Conservation (phyloP, 2,329 filamentous ascomycete genomes). For the Paramyrothecium sp. region DNA sequence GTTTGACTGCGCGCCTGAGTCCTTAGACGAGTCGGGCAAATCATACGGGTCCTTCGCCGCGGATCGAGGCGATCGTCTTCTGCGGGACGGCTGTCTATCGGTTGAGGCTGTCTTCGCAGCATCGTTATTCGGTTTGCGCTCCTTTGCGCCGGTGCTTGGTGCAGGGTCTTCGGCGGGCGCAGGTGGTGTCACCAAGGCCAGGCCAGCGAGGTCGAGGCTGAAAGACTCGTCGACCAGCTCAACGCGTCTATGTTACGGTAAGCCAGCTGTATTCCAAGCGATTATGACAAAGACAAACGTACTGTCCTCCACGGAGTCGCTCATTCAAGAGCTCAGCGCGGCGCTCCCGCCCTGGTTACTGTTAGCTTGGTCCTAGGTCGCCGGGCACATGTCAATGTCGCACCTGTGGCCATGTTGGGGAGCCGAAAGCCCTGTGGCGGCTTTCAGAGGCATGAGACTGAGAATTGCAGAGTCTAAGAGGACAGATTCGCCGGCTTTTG, state of each 20-base stretch:
- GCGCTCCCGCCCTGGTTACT: constrained; percentile 36
- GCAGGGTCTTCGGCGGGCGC: constrained; percentile 33
- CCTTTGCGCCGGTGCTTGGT: constrained; percentile 49
- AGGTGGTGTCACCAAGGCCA: constrained; percentile 25
- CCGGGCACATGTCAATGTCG: constrained; percentile 5
- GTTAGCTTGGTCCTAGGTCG: not conserved
- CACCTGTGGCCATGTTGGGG: constrained; percentile 33
- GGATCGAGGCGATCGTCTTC: constrained; percentile 15
- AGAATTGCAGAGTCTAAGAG: not conserved
- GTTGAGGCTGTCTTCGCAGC: constrained; percentile 9
- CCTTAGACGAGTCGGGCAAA: constrained; percentile 26
- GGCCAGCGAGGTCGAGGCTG: constrained; percentile 47
- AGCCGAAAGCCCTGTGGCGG: not conserved
- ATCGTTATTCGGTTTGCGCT: constrained; percentile 33
- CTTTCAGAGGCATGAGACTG: not conserved
- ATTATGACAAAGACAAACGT: constrained; percentile 21
- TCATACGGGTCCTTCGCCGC: constrained; percentile 22
- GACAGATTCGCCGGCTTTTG: too few relatives aligned
- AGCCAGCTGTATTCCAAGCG: not conserved
- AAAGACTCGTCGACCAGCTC: constrained; percentile 62
- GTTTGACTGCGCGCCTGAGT: constrained; percentile 15
- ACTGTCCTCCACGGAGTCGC: constrained; percentile 65
- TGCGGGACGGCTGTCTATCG: constrained; percentile 4
- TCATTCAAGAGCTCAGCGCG: constrained; percentile 63
- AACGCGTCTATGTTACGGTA: constrained; percentile 38